phyloP scores from a whole-genome alignment of 2,329 filamentous ascomycete species.

The Pyricularia sp. region DNA sequence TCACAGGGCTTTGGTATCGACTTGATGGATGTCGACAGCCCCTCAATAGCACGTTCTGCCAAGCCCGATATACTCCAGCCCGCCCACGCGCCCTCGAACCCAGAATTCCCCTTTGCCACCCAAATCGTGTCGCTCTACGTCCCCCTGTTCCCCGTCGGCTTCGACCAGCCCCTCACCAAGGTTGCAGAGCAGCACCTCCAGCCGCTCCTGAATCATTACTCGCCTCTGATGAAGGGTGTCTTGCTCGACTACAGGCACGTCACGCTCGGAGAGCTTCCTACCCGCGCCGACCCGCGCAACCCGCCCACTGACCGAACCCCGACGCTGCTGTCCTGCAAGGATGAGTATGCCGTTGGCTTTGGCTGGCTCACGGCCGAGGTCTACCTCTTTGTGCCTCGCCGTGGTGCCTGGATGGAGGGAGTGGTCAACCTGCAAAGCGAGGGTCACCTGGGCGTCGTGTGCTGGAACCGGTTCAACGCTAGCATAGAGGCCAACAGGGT shows the following conservation, averaged over 20 bases:
- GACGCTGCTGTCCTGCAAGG: slow-evolving; percentile 40
- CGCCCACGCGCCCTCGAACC: slow-evolving; percentile 26
- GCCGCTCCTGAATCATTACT: slow-evolving; percentile 68
- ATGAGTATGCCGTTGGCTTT: slow-evolving; percentile 81
- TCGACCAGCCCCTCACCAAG: slow-evolving; percentile 60
- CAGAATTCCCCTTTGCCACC: slow-evolving; percentile 62
- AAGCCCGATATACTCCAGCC: slow-evolving; percentile 20
- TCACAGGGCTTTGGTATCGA: slow-evolving; percentile 15
- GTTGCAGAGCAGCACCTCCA: slow-evolving; percentile 66
- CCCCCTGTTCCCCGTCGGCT: slow-evolving; percentile 61
- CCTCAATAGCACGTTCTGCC: slow-evolving; percentile 17
- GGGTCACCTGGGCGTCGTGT: slow-evolving; percentile 80
- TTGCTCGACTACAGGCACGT: slow-evolving; percentile 65
- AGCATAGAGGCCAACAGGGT: slow-evolving; percentile 71
- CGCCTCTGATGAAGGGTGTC: slow-evolving; percentile 63
- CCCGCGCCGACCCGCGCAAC: slow-evolving; percentile 29
- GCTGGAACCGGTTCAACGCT: slow-evolving; percentile 87
- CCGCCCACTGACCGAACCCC: slow-evolving; percentile 38
- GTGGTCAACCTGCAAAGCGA: slow-evolving; percentile 80
- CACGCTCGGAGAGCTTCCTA: slow-evolving; percentile 51
- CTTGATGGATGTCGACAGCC: slow-evolving; percentile 29
- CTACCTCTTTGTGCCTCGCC: slow-evolving; percentile 68
- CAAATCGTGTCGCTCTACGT: slow-evolving; percentile 77
- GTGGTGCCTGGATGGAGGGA: slow-evolving; percentile 68
- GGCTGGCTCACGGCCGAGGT: slow-evolving; percentile 86